Evolutionary conservation across 495 filamentous ascomycete species (phyloP).

Genomic region (Eremomyces bilateralis): DNA sequence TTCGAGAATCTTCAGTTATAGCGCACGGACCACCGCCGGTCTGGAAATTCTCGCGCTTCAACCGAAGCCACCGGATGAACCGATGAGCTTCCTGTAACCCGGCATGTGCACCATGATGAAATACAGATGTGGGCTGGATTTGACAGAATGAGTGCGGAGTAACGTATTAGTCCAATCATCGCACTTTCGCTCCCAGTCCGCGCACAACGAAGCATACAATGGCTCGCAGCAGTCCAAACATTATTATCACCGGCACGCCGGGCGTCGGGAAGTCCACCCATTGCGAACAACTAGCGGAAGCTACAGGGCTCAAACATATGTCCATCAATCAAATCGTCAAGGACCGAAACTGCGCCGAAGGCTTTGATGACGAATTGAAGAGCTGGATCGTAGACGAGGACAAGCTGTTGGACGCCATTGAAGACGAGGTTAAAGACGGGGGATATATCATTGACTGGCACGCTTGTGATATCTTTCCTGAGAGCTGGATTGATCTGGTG

Average conservation of each 20-base stretch:
- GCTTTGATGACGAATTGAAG: slow-evolving; percentile 61
- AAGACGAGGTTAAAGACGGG: slow-evolving; percentile 56
- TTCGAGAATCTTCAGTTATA: no score
- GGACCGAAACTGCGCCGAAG: slow-evolving; percentile 58
- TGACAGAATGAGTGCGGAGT: no score
- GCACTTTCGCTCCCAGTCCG: no score
- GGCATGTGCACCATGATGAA: no score
- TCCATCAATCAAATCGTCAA: slow-evolving; percentile 84
- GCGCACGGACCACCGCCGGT: no score
- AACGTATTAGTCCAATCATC: no score
- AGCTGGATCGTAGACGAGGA: slow-evolving; percentile 95
- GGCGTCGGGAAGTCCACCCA: slow-evolving; percentile 90
- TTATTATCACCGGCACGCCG: slow-evolving; percentile 87
- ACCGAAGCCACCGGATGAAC: no score
- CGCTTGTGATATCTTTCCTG: slow-evolving; percentile 86
- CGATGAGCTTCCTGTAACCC: no score
- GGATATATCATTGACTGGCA: slow-evolving; percentile 97
- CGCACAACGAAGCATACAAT: no score
- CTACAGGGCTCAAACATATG: slow-evolving; percentile 56
- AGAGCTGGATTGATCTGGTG: slow-evolving; percentile 85
- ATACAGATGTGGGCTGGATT: no score
- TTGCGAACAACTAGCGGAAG: slow-evolving; percentile 53
- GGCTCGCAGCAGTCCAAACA: slow-evolving; percentile 52
- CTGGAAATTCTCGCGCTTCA: no score
- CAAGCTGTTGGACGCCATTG: slow-evolving; percentile 80